Conservation (phyloP, 345 rosid species). For the Gossypium arboreum region DNA sequence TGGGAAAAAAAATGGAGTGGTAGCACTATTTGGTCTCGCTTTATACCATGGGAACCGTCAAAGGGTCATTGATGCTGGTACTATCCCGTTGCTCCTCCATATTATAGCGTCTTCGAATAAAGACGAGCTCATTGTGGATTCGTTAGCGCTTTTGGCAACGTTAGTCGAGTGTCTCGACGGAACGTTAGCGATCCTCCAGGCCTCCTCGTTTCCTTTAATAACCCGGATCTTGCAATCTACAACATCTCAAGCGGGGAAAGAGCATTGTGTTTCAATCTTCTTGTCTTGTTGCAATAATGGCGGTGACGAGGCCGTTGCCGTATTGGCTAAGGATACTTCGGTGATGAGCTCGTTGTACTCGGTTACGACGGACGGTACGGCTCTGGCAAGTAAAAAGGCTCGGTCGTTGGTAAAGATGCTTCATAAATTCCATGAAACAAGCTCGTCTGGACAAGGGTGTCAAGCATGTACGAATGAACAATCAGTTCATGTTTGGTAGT, state of each 20-base stretch:
- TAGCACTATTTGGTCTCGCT: conserved; percentile 53
- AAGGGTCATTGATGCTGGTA: conserved; percentile 52
- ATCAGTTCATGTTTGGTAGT: conserved; percentile 21
- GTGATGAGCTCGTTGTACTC: conserved; percentile 44
- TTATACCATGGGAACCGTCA: conserved; percentile 41
- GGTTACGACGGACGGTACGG: conserved; percentile 38
- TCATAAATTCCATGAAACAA: conserved; percentile 39
- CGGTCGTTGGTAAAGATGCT: conserved; percentile 39
- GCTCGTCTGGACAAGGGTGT: conserved; percentile 19
- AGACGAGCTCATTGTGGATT: conserved; percentile 49
- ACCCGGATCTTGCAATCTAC: conserved; percentile 32
- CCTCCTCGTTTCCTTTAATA: conserved; percentile 39
- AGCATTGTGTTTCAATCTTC: conserved; percentile 53
- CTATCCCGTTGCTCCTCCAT: conserved; percentile 44
- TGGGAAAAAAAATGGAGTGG: conserved; percentile 66
- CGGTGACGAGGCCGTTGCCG: conserved; percentile 41
- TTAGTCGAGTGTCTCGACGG: conserved; percentile 52
- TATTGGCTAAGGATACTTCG: conserved; percentile 30
- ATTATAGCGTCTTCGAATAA: conserved; percentile 36
- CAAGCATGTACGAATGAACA: conserved; percentile 24
- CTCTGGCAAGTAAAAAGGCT: conserved; percentile 40
- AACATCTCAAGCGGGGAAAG: conserved; percentile 41
- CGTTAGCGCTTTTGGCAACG: conserved; percentile 58
- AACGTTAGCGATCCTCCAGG: conserved; percentile 38
- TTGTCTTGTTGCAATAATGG: conserved; percentile 46